phyloP scores from a whole-genome alignment of 2,329 filamentous ascomycete species.

The Pseudocercospora cruenta region DNA sequence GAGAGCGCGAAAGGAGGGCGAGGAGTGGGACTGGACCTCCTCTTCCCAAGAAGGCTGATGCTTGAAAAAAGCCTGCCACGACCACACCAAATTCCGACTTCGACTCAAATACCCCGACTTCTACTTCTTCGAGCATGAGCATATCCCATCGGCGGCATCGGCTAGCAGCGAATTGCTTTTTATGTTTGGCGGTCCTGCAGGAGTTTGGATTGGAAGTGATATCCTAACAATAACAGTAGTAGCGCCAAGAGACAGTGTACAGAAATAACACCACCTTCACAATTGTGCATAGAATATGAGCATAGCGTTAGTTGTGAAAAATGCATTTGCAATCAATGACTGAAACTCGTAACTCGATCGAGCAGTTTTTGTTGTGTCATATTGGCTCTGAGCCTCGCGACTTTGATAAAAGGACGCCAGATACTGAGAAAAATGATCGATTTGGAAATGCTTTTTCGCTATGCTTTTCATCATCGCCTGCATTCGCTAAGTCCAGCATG shows the following conservation, averaged over 20 bases:
- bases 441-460: too few relatives aligned
- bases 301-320: not conserved
- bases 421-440: too few relatives aligned
- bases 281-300: not conserved
- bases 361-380: too few relatives aligned
- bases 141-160: not conserved
- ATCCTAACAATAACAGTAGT: not conserved
- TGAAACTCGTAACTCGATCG: too few relatives aligned
- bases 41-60: slow-evolving; percentile 22
- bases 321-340: not conserved
- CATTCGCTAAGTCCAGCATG: too few relatives aligned
- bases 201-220: not conserved
- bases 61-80: slow-evolving; percentile 9
- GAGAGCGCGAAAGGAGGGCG: slow-evolving; percentile 63
- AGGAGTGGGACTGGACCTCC: slow-evolving; percentile 64
- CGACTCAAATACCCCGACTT: not conserved
- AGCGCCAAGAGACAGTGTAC: not conserved
- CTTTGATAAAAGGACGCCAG: too few relatives aligned
- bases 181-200: not conserved
- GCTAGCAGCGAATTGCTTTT: not conserved
- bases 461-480: too few relatives aligned
- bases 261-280: not conserved
- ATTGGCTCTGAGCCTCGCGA: too few relatives aligned
- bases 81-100: not conserved
- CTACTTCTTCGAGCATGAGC: not conserved